Evolutionary conservation across 2,329 filamentous ascomycete species (phyloP), one percentile per base, ranked within the genome.

Genomic region (Trichoderma citrinoviride): DNA sequence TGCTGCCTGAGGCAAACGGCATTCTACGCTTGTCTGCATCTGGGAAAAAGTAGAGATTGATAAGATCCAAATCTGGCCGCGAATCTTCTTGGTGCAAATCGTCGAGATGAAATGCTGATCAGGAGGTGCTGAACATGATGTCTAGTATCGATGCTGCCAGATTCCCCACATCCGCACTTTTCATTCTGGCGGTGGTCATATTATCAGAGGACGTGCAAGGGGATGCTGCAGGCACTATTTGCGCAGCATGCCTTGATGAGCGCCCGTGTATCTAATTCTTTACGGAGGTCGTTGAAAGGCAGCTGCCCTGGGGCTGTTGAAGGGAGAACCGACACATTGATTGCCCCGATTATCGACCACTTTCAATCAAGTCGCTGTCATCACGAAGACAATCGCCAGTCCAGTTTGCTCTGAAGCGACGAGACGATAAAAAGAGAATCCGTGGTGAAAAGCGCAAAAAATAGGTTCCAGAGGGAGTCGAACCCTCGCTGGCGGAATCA

Each of bases 401-500:
- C 7, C 41, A 12, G 17, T 25, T 7, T 14, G 15, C 7, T 5
- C 8, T n/a, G 3, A 40, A 2, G 21, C 1, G 17, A 6, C 33
- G 5, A 37, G 33, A 14, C 33, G n/a, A 40, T 2, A 3, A 10
- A n/a, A 37, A 7, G 19, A 41, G 10, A 1, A 3, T 8, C 5
- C 17, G 21, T 5, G n/a, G 14, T 19, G 19, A 27, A 27, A 21
- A 60, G 29, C 14, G 6, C 7, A 41, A 27, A 41, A 25, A 60
- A 50, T 40, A 41, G 17, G 44, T 41, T 56, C 65, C 41, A 61
- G 65, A 33, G 65, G 65, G 65, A 66, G 54, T 66, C 65, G 65
- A 66, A 66, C 65, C 65, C 65, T 66, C 65, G 65, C 65, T 66
- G 65, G 61, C 65, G 65, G 65, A 66, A 66, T 66, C 65, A 66